These are phyloP conservation scores for Chytriomyces sp. DNA, from an alignment of 192 early-diverging fungal species.

Conservation along the genomic window DNA sequence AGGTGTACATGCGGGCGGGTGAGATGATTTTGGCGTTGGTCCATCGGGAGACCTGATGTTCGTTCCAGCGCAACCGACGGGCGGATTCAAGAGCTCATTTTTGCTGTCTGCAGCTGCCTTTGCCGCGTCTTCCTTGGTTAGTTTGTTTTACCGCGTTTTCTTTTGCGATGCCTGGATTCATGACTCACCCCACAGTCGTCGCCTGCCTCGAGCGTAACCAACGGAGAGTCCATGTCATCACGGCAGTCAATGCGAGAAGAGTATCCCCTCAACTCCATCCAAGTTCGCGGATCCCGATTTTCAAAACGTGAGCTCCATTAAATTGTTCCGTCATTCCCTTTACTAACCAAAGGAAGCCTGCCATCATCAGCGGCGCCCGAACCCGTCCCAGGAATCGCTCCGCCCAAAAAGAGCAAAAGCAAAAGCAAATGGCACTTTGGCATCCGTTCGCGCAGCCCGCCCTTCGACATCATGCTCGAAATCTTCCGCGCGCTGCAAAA, in stretches of 20 bases:
- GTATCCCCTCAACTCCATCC: slow-evolving; percentile 15
- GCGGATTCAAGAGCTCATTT: slow-evolving; percentile 20
- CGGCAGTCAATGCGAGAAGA: slow-evolving; percentile 22
- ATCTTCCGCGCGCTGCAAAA: slow-evolving; percentile 91
- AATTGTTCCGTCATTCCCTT: background rate
- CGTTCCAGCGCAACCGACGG: slow-evolving; percentile 5
- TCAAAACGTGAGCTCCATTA: background rate
- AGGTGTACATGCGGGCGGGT: slow-evolving; percentile 42
- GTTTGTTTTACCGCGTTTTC: background rate
- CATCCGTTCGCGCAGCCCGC: slow-evolving; percentile 87
- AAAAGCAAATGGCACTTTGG: slow-evolving; percentile 98
- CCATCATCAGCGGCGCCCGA: background rate
- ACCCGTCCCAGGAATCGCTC: slow-evolving; percentile 12
- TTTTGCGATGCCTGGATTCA: slow-evolving; percentile 20
- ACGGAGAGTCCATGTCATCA: slow-evolving; percentile 9
- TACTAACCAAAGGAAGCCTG: background rate
- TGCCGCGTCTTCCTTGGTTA: background rate
- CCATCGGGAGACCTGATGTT: background rate
- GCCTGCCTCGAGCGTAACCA: slow-evolving; percentile 44
- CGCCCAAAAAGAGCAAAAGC: slow-evolving; percentile 41
- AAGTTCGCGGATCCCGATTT: slow-evolving; percentile 14
- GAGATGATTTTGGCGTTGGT: slow-evolving; percentile 1
- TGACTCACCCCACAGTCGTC: slow-evolving; percentile 42
- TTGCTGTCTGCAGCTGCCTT: slow-evolving; percentile 18
- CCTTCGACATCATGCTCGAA: slow-evolving; percentile 95